These are phyloP conservation scores for Phytophthora megakarya DNA, from an alignment of 352 stramenopile species.

Conservation along the genomic window DNA sequence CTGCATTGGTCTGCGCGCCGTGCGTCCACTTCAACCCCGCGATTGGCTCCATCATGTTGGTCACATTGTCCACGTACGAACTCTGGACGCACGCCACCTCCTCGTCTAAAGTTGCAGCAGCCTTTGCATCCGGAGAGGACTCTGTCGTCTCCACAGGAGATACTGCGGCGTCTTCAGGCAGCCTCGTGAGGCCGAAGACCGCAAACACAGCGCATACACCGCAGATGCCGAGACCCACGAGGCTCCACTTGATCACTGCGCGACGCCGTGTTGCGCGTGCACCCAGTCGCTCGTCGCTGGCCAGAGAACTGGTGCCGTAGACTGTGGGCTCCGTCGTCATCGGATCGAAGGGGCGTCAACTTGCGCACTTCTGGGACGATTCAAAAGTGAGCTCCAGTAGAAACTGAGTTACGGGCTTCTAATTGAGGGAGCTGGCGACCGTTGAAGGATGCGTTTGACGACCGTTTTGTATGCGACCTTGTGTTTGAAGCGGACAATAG, in stretches of 20 bases:
- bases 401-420: neutral
- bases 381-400: constrained; percentile 6
- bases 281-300: constrained; percentile 33
- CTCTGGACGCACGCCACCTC: constrained; percentile 68
- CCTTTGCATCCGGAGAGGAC: constrained; percentile 4
- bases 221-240: constrained; percentile 24
- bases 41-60: constrained; percentile 74
- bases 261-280: constrained; percentile 16
- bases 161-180: constrained; percentile 16
- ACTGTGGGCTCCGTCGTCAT: constrained; percentile 34
- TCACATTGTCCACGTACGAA: constrained; percentile 58
- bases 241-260: constrained; percentile 31
- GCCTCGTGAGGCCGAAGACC: constrained; percentile 10
- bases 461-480: constrained; percentile 2
- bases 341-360: neutral
- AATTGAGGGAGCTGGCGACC: neutral
- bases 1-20: neutral
- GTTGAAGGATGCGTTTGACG: neutral
- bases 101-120: neutral
- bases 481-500: constrained; percentile 8
- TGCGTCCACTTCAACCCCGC: constrained; percentile 49
- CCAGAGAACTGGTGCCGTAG: constrained; percentile 53
- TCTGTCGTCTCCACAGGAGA: constrained; percentile 29
- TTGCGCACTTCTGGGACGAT: constrained; percentile 10
- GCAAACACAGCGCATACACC: constrained; percentile 17